Conservation (phyloP, 371 early-diverging fungal species). For the Rhizopus stolonifer region DNA sequence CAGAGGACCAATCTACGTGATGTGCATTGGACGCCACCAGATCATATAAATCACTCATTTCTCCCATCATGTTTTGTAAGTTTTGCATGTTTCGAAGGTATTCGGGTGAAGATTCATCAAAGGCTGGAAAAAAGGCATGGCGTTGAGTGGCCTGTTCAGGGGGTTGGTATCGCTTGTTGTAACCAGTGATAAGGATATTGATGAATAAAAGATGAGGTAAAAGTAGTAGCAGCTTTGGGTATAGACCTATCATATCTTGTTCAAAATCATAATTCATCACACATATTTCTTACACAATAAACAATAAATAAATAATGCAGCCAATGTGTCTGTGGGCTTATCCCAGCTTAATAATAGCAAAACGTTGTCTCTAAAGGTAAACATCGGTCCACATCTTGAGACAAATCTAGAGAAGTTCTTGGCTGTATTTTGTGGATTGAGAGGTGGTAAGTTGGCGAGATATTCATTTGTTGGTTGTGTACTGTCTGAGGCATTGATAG, state of each 20-base stretch:
- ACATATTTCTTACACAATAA: conserved; percentile 47
- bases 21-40: conserved; percentile 24
- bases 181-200: conserved; percentile 23
- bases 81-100: conserved; percentile 44
- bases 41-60: conserved; percentile 43
- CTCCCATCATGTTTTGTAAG: conserved; percentile 53
- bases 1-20: conserved; percentile 42
- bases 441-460: conserved; percentile 35
- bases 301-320: conserved; percentile 37
- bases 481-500: conserved; percentile 33
- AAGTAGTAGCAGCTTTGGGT: conserved; percentile 35
- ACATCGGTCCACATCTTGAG: conserved; percentile 46
- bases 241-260: conserved; percentile 9
- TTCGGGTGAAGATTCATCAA: conserved; percentile 46
- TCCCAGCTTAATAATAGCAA: conserved; percentile 50
- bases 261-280: not conserved
- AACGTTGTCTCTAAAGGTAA: conserved; percentile 38
- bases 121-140: conserved; percentile 26
- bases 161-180: conserved; percentile 13
- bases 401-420: conserved; percentile 50
- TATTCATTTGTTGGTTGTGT: conserved; percentile 31
- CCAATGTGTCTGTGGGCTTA: conserved; percentile 38
- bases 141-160: conserved; percentile 16
- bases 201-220: conserved; percentile 36
- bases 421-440: conserved; percentile 43